These are phyloP conservation scores for Huntiella omanensis DNA, from an alignment of 2,329 filamentous ascomycete genomes.

Conservation along the genomic window DNA sequence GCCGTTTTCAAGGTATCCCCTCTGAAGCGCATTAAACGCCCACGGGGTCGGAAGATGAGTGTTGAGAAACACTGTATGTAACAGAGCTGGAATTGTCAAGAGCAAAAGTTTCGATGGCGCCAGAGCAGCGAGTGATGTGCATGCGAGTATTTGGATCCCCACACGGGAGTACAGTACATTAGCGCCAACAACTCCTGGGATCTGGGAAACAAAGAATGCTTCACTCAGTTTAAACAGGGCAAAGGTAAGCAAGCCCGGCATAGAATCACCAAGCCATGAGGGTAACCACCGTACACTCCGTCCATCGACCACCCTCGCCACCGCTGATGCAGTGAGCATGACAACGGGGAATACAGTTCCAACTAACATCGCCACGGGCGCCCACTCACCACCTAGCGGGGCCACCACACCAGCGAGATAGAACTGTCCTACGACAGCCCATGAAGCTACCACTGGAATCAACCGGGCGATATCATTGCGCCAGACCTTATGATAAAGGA, in stretches of 20 bases:
- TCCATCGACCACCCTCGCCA: conserved; percentile 31
- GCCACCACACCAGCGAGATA: conserved; percentile 49
- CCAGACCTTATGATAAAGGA: conserved; percentile 30
- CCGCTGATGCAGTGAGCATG: conserved; percentile 41
- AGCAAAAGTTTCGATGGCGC: conserved; percentile 27
- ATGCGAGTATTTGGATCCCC: conserved; percentile 51
- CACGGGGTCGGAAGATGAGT: conserved; percentile 47
- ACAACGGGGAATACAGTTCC: conserved; percentile 56
- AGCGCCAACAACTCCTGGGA: conserved; percentile 37
- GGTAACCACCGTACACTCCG: conserved; percentile 31
- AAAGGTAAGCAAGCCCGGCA: conserved; percentile 48
- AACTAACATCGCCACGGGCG: conserved; percentile 56
- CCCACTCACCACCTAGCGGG: conserved; percentile 45
- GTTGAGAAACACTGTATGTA: conserved; percentile 55
- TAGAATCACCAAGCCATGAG: conserved; percentile 39
- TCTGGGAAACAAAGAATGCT: conserved; percentile 20
- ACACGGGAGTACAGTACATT: conserved; percentile 49
- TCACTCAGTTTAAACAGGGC: conserved; percentile 39
- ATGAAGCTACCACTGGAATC: conserved; percentile 56
- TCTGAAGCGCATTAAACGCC: conserved; percentile 45
- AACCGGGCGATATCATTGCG: conserved; percentile 28
- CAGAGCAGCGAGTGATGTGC: conserved; percentile 42
- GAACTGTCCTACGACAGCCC: conserved; percentile 55
- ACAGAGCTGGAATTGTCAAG: conserved; percentile 49
- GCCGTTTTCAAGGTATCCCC: conserved; percentile 41